Evolutionary conservation across 768 basidiomycete species (phyloP).

Genomic region (Suillus americanus): DNA sequence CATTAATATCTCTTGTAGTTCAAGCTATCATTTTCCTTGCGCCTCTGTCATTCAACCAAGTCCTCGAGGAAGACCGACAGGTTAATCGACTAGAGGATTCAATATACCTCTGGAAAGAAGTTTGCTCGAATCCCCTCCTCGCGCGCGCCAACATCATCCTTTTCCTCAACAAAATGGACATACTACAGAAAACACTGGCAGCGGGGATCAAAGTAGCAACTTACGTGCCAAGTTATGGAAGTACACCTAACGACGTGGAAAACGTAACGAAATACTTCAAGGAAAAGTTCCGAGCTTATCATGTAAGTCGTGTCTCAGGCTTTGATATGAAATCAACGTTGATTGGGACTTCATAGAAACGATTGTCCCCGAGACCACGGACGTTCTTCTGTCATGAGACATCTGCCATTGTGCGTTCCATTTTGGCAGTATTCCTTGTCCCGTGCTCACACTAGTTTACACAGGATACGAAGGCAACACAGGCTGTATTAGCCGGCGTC

Average conservation of each 20-base stretch:
- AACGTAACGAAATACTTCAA: constrained; percentile 65
- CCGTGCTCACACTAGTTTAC: neutral
- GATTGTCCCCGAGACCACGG: constrained; percentile 53
- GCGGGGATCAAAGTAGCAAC: constrained; percentile 55
- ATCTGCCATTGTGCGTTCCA: constrained; percentile 59
- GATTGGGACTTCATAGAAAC: constrained; percentile 39
- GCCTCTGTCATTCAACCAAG: constrained; percentile 71
- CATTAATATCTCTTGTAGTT: constrained; percentile 35
- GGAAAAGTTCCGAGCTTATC: constrained; percentile 64
- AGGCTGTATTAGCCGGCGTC: constrained; percentile 38
- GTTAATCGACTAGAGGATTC: constrained; percentile 78
- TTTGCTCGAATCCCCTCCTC: constrained; percentile 65
- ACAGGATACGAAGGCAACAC: constrained; percentile 41
- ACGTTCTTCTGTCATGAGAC: constrained; percentile 71
- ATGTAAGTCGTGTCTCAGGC: constrained; percentile 40
- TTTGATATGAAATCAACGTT: neutral
- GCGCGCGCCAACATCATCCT: constrained; percentile 63
- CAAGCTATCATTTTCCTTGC: constrained; percentile 84
- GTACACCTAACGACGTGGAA: constrained; percentile 54
- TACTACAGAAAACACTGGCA: constrained; percentile 53
- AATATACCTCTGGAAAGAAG: constrained; percentile 66
- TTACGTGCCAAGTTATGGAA: constrained; percentile 63
- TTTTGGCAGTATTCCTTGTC: neutral
- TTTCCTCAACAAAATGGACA: constrained; percentile 78
- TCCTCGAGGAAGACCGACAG: constrained; percentile 64